Evolutionary conservation across 2,329 filamentous ascomycete genomes (phyloP).

Genomic region (Trichoderma koningii): DNA sequence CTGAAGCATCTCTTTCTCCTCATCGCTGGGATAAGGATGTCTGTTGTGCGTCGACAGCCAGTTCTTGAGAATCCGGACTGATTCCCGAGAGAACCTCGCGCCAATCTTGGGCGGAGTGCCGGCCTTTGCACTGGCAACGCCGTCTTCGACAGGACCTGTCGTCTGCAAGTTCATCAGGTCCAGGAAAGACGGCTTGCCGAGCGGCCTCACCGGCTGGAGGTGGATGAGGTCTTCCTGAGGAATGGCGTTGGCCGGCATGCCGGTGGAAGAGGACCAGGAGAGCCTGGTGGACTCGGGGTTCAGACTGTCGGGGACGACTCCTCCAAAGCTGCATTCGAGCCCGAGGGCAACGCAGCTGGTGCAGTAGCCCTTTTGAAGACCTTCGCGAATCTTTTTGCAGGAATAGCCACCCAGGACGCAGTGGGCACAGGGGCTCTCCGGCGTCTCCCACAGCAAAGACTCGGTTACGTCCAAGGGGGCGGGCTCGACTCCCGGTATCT

Average conservation of each 20-base stretch:
- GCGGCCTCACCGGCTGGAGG: slow-evolving; percentile 33
- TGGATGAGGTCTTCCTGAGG: slow-evolving; percentile 33
- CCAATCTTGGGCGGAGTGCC: slow-evolving; percentile 61
- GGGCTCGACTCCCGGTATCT: slow-evolving; percentile 1
- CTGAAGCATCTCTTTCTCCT: slow-evolving; percentile 80
- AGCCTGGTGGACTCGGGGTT: slow-evolving; percentile 44
- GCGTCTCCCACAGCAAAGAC: slow-evolving; percentile 43
- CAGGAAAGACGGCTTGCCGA: slow-evolving; percentile 34
- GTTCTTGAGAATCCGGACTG: slow-evolving; percentile 76
- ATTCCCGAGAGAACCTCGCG: slow-evolving; percentile 76
- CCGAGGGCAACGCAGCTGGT: slow-evolving; percentile 63
- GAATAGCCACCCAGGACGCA: slow-evolving; percentile 56
- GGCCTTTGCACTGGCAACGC: slow-evolving; percentile 32
- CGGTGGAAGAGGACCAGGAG: slow-evolving; percentile 39
- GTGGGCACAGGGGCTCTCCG: slow-evolving; percentile 53
- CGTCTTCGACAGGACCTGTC: slow-evolving; percentile 9
- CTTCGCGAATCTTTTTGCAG: slow-evolving; percentile 63
- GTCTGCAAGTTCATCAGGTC: slow-evolving; percentile 34
- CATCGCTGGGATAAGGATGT: slow-evolving; percentile 85
- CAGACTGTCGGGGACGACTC: slow-evolving; percentile 39
- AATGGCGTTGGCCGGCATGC: slow-evolving; percentile 45
- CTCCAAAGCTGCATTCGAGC: slow-evolving; percentile 60
- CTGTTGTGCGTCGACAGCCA: slow-evolving; percentile 80
- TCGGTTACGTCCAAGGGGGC: slow-evolving; percentile 1
- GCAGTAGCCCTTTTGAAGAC: slow-evolving; percentile 61